Base-by-base conservation (phyloP, 768 basidiomycete species). In the Naganishia vaughanmartiniae region DNA sequence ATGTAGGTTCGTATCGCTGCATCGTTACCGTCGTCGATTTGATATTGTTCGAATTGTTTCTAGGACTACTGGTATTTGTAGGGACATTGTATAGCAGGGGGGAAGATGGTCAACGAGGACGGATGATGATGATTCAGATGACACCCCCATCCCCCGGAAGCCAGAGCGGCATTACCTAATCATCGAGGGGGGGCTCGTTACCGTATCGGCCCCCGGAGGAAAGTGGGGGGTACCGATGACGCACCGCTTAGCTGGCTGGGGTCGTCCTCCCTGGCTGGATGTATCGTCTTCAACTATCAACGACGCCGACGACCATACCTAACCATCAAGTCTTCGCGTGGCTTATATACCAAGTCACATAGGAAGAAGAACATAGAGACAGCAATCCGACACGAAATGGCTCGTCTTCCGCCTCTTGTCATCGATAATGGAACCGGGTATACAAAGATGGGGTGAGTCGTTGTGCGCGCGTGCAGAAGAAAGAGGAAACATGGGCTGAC, bases 401-500 rank as follows among this genome's bases (percentile, higher is more conserved):
- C 66, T 36, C 31, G 53, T 36, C 53, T 54, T 45, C 60, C 60
- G 36, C 60, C 60, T 34, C 60, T 51, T 26, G 56, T 55, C 24
- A 48, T 58, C 28, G 68, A 69, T 42, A 51, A 69, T 57, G 54
- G 55, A 45, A 51, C 45, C 2, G 45, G 68, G 15, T 69, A 69
- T 55, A 71, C 70, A 53, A 69, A 72, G 71, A 54, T 72, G 73
- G 63, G 69, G 70, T 60, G 69, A 54, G 60, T 74, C 70, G 46
- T 45, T 72, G 71, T 66, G 66, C 24, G 42, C 71, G 58, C 11
- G 28, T 12, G 36, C 36, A 36, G 36, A 5, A 36, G 36, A 36
- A 36, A 12, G 36, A 12, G 36, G 12, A 36, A 12, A 12, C 6
- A 36, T 5, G 36, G 36, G 36, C 36, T 6, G 36, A 36, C 6